These are phyloP conservation scores for Cystofilobasidium bisporidii DNA, from an alignment of 768 basidiomycete species.

Conservation along the genomic window DNA sequence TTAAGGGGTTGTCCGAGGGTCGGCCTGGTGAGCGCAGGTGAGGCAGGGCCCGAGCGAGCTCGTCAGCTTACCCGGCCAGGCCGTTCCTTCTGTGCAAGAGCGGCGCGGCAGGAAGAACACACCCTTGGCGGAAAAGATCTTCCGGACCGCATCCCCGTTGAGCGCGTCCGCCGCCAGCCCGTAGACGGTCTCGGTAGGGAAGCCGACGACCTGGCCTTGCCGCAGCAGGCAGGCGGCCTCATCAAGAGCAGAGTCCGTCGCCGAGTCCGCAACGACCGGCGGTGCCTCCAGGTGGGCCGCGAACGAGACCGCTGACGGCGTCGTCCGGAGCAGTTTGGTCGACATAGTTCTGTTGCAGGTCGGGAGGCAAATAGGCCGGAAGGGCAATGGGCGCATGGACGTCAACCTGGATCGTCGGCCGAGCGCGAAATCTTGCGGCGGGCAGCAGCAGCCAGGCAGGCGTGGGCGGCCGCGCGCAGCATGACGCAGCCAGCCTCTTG, in stretches of 20 bases:
- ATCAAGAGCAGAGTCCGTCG: slow-evolving; percentile 42
- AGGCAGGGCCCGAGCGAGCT: too few relatives aligned
- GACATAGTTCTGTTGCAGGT: not conserved
- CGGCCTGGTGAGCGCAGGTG: slow-evolving; percentile 43
- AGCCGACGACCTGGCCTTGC: slow-evolving; percentile 53
- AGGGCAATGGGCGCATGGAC: not conserved
- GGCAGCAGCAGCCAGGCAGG: too few relatives aligned
- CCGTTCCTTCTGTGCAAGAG: not conserved
- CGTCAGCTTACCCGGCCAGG: not conserved
- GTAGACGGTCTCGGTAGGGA: slow-evolving; percentile 98
- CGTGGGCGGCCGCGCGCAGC: too few relatives aligned
- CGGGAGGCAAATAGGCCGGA: not conserved
- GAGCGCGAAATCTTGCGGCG: too few relatives aligned
- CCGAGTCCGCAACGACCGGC: slow-evolving; percentile 22
- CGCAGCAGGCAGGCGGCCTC: slow-evolving; percentile 44
- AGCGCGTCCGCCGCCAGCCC: slow-evolving; percentile 86
- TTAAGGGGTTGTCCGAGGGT: slow-evolving; percentile 91
- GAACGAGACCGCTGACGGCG: slow-evolving; percentile 27
- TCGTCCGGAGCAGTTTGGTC: slow-evolving; percentile 26
- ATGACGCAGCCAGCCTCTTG: too few relatives aligned
- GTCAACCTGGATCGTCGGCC: too few relatives aligned
- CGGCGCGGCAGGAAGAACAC: not conserved
- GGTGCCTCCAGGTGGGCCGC: not conserved
- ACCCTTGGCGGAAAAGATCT: slow-evolving; percentile 76
- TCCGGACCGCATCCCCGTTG: slow-evolving; percentile 50